Conservation (phyloP, 129 eudicot genomes). For the Centella asiatica region DNA sequence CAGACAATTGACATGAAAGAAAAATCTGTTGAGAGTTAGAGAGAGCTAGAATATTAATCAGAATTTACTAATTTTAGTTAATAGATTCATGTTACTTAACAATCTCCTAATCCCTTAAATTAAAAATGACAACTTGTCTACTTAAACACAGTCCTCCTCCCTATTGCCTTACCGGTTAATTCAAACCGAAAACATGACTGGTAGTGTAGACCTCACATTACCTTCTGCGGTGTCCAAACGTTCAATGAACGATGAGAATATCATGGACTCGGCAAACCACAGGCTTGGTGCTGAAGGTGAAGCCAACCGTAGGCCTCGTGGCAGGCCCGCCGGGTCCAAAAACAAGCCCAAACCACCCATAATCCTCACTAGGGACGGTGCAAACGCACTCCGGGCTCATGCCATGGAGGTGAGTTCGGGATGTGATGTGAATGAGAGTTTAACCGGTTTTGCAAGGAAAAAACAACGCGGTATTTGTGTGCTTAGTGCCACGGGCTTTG, state of each 20-base stretch:
- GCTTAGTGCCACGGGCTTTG: constrained; percentile 48
- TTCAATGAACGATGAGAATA: constrained; percentile 9
- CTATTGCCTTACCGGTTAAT: constrained; percentile 3
- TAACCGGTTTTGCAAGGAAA: constrained; percentile 44
- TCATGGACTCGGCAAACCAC: not conserved
- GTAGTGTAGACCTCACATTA: constrained; percentile 29
- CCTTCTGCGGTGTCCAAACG: constrained; percentile 15
- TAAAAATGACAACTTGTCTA: constrained; percentile 28
- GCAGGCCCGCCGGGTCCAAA: constrained; percentile 67
- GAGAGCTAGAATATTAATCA: constrained; percentile 10
- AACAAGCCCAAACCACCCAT: constrained; percentile 73
- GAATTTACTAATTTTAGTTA: not conserved
- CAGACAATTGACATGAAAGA: constrained; percentile 35
- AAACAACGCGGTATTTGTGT: constrained; percentile 49
- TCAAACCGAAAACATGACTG: constrained; percentile 25
- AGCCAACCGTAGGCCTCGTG: constrained; percentile 43
- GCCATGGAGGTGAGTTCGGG: constrained; percentile 60
- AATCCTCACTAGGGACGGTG: constrained; percentile 53
- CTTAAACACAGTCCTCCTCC: constrained; percentile 23
- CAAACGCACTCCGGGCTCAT: constrained; percentile 56
- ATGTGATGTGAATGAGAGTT: constrained; percentile 47
- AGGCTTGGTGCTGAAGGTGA: constrained; percentile 23
- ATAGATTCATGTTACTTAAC: constrained; percentile 43
- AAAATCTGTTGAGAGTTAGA: constrained; percentile 43
- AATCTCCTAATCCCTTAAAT: constrained; percentile 48